Percentiles rank a stretch among this genome's conserved stretches.
Conservation (phyloP, 371 early-diverging fungal species). For the Coemansia sp. region DNA sequence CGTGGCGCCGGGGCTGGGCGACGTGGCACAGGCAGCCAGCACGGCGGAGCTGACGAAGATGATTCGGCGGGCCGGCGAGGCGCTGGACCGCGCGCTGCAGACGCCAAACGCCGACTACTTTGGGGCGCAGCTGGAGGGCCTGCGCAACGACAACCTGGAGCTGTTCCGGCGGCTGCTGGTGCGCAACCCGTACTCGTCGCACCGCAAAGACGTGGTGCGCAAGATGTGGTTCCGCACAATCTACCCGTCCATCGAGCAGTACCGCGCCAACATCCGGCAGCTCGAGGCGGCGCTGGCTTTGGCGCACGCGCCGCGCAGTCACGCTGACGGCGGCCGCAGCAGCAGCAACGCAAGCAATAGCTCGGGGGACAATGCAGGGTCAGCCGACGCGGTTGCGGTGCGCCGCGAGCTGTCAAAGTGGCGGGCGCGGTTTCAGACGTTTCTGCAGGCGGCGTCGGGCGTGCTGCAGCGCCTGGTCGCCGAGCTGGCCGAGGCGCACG, state of each 20-base stretch:
- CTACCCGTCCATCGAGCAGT: slow-evolving; percentile 44
- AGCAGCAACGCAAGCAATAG: too few relatives aligned
- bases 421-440: slow-evolving; percentile 39
- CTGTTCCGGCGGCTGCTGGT: slow-evolving; percentile 40
- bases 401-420: slow-evolving; percentile 24
- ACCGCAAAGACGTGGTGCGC: slow-evolving; percentile 39
- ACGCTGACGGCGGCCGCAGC: slow-evolving; percentile 6
- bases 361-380: neutral
- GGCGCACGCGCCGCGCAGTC: neutral
- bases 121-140: slow-evolving; percentile 27
- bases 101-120: slow-evolving; percentile 23
- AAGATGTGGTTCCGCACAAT: slow-evolving; percentile 44
- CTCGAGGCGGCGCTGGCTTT: slow-evolving; percentile 8
- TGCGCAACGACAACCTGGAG: slow-evolving; percentile 36
- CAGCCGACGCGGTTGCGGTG: neutral
- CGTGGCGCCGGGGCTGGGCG: slow-evolving; percentile 9
- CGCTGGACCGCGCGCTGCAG: slow-evolving; percentile 23
- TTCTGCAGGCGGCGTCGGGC: slow-evolving; percentile 36
- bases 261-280: slow-evolving; percentile 37
- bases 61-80: slow-evolving; percentile 31
- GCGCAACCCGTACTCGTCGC: slow-evolving; percentile 43
- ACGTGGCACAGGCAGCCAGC: slow-evolving; percentile 10
- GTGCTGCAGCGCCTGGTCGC: slow-evolving; percentile 24
- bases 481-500: slow-evolving; percentile 35
- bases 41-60: slow-evolving; percentile 42